Conservation (phyloP, 2,329 filamentous ascomycete genomes). For the Botrytis paeoniae region DNA sequence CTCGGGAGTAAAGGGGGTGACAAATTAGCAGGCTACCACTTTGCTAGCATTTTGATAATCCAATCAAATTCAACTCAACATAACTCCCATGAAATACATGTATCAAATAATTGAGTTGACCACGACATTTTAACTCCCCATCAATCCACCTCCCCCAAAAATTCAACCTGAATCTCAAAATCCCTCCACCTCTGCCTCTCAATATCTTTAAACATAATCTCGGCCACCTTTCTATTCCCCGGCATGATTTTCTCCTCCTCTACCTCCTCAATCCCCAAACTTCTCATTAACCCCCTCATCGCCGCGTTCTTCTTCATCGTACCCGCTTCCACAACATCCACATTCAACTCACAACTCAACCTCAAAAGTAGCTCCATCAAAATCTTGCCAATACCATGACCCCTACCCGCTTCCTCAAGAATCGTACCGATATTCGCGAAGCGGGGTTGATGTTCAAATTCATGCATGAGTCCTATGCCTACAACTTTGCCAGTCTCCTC, state of each 20-base stretch:
- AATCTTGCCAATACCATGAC: background rate
- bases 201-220: conserved; percentile 1
- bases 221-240: background rate
- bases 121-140: background rate
- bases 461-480: background rate
- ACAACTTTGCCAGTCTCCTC: background rate
- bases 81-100: background rate
- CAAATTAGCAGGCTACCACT: background rate
- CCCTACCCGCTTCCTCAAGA: background rate
- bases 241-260: conserved; percentile 20
- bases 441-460: background rate
- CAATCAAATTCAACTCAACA: too few relatives aligned
- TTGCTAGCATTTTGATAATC: too few relatives aligned
- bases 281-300: conserved; percentile 25
- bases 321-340: conserved; percentile 19
- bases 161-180: background rate
- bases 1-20: background rate
- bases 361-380: conserved; percentile 19
- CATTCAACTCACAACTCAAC: conserved; percentile 24
- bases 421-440: conserved; percentile 4
- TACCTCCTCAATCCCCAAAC: conserved; percentile 21
- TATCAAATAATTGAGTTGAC: background rate
- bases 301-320: conserved; percentile 24
- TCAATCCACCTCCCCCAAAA: background rate
- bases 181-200: background rate